Evolutionary conservation across 129 eudicot species (phyloP), one percentile per base, ranked within the genome.

Genomic region (Flaveria bidentis): DNA sequence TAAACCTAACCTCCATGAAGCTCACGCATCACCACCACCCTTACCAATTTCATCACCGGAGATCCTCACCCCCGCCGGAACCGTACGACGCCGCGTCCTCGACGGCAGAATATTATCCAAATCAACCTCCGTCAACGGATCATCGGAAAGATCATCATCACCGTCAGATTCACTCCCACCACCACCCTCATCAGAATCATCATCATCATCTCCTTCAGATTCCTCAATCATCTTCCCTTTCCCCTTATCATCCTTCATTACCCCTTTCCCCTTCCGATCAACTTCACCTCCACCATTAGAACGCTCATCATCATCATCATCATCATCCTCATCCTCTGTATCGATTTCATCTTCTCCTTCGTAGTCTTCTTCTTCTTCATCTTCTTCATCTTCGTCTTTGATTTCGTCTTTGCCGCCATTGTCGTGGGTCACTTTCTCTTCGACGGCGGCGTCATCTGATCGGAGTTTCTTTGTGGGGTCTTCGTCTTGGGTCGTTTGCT

Each of bases 81-180:
- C 81, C 14, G 65, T 76, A 78, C 87, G 64, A 58, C 87, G 86
- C 2, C 99, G 84, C 68, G 99, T 95, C 90, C 99, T 91, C 10
- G 99, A 87, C 0, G 99, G 97, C 41, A 95, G 85, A 75, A 95
- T 95, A 84, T 95, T 95, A 77, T 87, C 89, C 88, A 91, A 85
- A 82, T 95, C 97, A 22, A 95, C 97, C 80, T 95, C 99, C 12
- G 97, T 88, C 41, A 95, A 88, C 0, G 96, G 99, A 84, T 95
- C 99, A 73, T 95, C 99, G 10, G 88, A 88, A 16, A 89, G 72
- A 64, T 91, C 99, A 79, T 90, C 85, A 47, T 88, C 93, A 50
- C 76, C 85, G 18, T 71, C 85, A 8, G 72, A 88, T 55, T 69
- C 81, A 5, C 49, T 67, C 2, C 13, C 84, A 22, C 55, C 80